phyloP scores from a whole-genome alignment of 768 basidiomycete species.

The Rhizopogon roseolus region DNA sequence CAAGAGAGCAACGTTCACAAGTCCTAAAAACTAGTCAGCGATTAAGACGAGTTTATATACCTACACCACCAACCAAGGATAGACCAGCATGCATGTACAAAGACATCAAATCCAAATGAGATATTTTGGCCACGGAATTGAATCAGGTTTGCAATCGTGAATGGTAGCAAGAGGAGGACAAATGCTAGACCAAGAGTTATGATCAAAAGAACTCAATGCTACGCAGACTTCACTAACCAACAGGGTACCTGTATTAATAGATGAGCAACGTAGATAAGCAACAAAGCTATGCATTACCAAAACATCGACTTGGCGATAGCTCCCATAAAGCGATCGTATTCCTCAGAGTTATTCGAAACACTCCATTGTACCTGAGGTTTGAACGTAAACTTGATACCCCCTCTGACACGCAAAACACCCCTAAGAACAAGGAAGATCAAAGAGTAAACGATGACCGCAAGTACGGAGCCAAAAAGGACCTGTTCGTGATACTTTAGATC shows the following conservation, averaged over 20 bases:
- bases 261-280: constrained; percentile 5
- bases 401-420: constrained; percentile 47
- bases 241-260: constrained; percentile 44
- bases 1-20: constrained; percentile 61
- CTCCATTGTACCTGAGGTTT: constrained; percentile 43
- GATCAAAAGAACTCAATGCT: background rate
- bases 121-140: constrained; percentile 43
- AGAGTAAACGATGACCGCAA: constrained; percentile 54
- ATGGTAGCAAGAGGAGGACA: constrained; percentile 53
- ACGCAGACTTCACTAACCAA: constrained; percentile 37
- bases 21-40: constrained; percentile 33
- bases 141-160: constrained; percentile 46
- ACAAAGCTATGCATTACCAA: constrained; percentile 43
- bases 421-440: constrained; percentile 58
- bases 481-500: constrained; percentile 15
- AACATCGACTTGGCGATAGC: constrained; percentile 65
- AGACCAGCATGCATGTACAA: constrained; percentile 48
- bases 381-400: constrained; percentile 46
- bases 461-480: constrained; percentile 55
- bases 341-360: constrained; percentile 29
- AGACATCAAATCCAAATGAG: constrained; percentile 41
- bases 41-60: background rate
- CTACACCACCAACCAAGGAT: constrained; percentile 42
- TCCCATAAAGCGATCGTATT: constrained; percentile 58
- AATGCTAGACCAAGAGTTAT: constrained; percentile 41